Percentiles rank a stretch among this genome's conserved stretches.
phyloP scores from a whole-genome alignment of 2,329 filamentous ascomycete genomes.

The Diaporthe aspalathi region DNA sequence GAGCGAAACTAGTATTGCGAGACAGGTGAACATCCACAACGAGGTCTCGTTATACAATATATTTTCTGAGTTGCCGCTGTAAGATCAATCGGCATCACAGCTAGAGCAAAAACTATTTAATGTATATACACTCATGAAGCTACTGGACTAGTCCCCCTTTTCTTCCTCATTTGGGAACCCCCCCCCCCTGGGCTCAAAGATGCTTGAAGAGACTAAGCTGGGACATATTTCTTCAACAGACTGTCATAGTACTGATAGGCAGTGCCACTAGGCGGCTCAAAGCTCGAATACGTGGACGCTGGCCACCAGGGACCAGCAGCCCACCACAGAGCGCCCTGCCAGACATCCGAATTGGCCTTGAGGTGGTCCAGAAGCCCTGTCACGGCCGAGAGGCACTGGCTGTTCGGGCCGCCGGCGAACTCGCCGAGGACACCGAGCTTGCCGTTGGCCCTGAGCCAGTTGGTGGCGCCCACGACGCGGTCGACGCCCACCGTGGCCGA shows the following conservation, averaged over 20 bases:
- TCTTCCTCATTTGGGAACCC: background rate
- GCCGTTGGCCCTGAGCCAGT: constrained; percentile 65
- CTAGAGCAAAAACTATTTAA: background rate
- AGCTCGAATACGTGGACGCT: constrained; percentile 53
- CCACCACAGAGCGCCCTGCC: constrained; percentile 69
- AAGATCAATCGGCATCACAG: background rate
- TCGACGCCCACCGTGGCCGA: constrained; percentile 60
- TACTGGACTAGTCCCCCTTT: no score
- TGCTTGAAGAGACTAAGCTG: background rate
- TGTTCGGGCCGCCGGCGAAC: constrained; percentile 63
- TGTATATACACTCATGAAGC: background rate
- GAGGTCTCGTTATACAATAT: background rate
- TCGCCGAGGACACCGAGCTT: constrained; percentile 68
- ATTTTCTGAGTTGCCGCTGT: background rate
- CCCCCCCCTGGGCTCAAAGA: no score
- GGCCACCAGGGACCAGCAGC: constrained; percentile 69
- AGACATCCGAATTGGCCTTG: constrained; percentile 65
- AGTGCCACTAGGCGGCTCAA: constrained; percentile 59
- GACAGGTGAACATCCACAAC: no score
- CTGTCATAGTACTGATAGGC: constrained; percentile 51
- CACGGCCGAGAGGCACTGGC: constrained; percentile 61
- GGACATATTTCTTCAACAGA: constrained; percentile 38
- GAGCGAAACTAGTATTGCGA: no score
- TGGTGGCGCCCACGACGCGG: constrained; percentile 60
- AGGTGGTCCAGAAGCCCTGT: constrained; percentile 63